Evolutionary conservation across 176 grass and related monocot genomes (phyloP).

Genomic region (Paspalum vaginatum): DNA sequence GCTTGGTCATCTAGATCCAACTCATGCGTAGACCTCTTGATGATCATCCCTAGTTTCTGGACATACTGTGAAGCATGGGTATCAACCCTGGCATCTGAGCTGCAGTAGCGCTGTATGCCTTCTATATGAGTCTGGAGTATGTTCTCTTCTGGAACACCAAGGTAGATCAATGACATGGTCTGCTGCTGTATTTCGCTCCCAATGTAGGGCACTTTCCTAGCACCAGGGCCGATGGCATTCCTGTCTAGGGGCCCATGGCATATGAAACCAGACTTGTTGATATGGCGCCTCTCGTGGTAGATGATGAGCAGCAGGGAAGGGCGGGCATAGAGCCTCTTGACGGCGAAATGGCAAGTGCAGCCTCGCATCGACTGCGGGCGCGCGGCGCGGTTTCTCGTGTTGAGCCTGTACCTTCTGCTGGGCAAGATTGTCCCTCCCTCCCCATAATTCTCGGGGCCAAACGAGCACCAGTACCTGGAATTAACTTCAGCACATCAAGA

Average conservation of each 20-base stretch:
- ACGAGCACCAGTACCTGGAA: conserved; percentile 95
- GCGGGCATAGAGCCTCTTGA: conserved; percentile 74
- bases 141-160: conserved; percentile 90
- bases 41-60: conserved; percentile 96
- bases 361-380: conserved; percentile 91
- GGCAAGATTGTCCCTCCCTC: conserved; percentile 83
- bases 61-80: conserved; percentile 80
- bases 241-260: conserved; percentile 86
- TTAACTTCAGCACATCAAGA: neutral
- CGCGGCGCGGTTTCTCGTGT: conserved; percentile 84
- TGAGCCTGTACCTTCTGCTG: conserved; percentile 78
- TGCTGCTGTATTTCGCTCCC: conserved; percentile 90
- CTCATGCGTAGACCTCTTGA: conserved; percentile 93
- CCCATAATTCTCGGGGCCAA: conserved; percentile 93
- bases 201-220: conserved; percentile 75
- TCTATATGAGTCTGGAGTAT: conserved; percentile 82
- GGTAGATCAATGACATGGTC: conserved; percentile 92
- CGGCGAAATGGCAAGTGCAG: conserved; percentile 83
- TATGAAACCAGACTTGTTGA: conserved; percentile 80
- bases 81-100: conserved; percentile 61
- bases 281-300: conserved; percentile 85
- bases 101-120: conserved; percentile 81
- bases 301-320: conserved; percentile 72
- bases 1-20: conserved; percentile 85
- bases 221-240: conserved; percentile 84